phyloP scores from a whole-genome alignment of 352 stramenopile species.

The Globisporangium lucens region DNA sequence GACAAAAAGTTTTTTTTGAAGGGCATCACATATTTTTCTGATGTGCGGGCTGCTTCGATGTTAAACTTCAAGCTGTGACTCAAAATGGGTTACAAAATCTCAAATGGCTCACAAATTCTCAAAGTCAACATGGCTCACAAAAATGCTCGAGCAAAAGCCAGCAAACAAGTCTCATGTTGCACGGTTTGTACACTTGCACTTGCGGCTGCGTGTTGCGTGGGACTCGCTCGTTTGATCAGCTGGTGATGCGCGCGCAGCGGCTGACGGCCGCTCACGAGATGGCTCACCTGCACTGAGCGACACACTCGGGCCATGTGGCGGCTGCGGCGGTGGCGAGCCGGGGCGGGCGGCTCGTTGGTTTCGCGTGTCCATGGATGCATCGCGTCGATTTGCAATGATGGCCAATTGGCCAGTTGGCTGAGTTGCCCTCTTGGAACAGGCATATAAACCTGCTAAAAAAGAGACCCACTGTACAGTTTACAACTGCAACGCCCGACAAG shows the following conservation, averaged over 20 bases:
- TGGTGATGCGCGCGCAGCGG: not conserved
- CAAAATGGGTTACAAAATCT: too few species aligned
- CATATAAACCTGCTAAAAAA: not conserved
- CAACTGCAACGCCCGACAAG: not conserved
- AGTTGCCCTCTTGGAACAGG: not conserved
- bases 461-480: not conserved
- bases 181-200: not conserved
- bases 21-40: not conserved
- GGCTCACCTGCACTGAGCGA: not conserved
- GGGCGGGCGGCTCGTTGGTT: not conserved
- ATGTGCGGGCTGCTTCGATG: not conserved
- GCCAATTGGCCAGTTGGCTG: not conserved
- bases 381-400: not conserved
- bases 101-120: not conserved
- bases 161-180: not conserved
- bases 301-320: not conserved
- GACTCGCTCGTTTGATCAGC: not conserved
- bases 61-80: not conserved
- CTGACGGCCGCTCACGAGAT: not conserved
- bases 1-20: too few species aligned
- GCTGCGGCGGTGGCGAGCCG: not conserved
- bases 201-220: not conserved
- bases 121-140: not conserved
- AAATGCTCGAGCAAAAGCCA: not conserved
- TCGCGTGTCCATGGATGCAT: not conserved